phyloP scores from a whole-genome alignment of 2,329 filamentous ascomycete genomes.

The Trichocomaceae sp. region DNA sequence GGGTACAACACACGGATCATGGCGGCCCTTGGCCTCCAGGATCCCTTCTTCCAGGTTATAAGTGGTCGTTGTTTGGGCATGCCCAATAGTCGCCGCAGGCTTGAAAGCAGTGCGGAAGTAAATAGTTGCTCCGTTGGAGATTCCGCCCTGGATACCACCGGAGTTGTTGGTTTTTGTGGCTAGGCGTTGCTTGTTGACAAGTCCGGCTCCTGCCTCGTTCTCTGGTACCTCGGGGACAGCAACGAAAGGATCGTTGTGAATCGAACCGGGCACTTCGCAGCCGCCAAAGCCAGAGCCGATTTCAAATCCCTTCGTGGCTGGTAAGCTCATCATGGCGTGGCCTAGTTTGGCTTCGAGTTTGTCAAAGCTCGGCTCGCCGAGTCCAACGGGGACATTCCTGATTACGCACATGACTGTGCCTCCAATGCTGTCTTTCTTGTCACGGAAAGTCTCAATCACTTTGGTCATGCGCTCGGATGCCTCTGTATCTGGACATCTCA shows the following conservation, averaged over 20 bases:
- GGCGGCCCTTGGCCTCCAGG: conserved; percentile 84
- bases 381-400: conserved; percentile 71
- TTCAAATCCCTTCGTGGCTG: conserved; percentile 92
- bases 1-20: conserved; percentile 89
- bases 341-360: conserved; percentile 88
- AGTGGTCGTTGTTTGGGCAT: conserved; percentile 74
- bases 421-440: conserved; percentile 80
- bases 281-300: conserved; percentile 89
- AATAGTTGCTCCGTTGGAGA: conserved; percentile 85
- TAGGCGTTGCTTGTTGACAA: conserved; percentile 49
- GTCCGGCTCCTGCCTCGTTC: conserved; percentile 13
- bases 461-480: conserved; percentile 67
- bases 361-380: conserved; percentile 92
- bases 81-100: conserved; percentile 85
- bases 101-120: conserved; percentile 97
- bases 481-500: conserved; percentile 71
- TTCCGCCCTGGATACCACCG: conserved; percentile 90
- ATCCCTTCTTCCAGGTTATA: conserved; percentile 72
- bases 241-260: conserved; percentile 85
- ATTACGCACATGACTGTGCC: conserved; percentile 94
- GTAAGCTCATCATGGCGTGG: conserved; percentile 92
- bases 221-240: conserved; percentile 39
- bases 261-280: conserved; percentile 76
- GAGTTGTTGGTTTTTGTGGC: conserved; percentile 91
- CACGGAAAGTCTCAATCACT: conserved; percentile 68